Conservation (phyloP, 345 rosid genomes). For the Populus pruinosa region DNA sequence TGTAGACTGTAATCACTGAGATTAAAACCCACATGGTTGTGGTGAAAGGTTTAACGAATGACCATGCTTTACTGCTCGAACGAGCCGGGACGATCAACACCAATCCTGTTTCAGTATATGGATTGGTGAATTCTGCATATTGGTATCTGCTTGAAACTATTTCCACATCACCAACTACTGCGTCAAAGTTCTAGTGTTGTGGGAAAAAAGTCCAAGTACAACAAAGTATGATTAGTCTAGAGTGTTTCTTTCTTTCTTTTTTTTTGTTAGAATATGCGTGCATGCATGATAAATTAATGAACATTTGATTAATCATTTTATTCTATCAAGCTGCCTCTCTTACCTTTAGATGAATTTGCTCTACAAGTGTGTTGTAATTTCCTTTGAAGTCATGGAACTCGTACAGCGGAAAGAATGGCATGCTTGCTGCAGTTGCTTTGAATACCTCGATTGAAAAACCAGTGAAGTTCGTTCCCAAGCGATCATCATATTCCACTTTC, state of each 20-base stretch:
- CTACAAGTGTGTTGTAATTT: conserved; percentile 7
- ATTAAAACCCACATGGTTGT: conserved; percentile 21
- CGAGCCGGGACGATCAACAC: conserved; percentile 16
- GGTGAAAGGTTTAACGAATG: conserved; percentile 20
- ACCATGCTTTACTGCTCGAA: conserved; percentile 10
- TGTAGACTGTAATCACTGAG: conserved; percentile 11
- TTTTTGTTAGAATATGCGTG: no score
- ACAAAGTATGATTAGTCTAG: no score
- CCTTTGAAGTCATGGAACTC: conserved; percentile 2
- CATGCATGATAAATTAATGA: no score
- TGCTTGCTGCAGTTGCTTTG: not conserved
- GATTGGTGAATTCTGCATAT: conserved; percentile 24
- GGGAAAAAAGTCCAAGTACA: no score
- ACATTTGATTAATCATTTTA: no score
- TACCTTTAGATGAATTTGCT: conserved; percentile 22
- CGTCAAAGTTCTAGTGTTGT: conserved; percentile 11
- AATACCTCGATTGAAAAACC: conserved; percentile 27
- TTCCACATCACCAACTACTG: conserved; percentile 7
- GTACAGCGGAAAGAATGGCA: conserved; percentile 19
- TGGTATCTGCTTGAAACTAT: conserved; percentile 5
- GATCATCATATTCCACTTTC: not conserved
- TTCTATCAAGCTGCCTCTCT: not conserved
- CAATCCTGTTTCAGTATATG: conserved; percentile 22
- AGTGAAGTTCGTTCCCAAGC: no score
- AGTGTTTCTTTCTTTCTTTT: no score